Conservation (phyloP, 2,329 filamentous ascomycete species). For the Neofusicoccum sp. region DNA sequence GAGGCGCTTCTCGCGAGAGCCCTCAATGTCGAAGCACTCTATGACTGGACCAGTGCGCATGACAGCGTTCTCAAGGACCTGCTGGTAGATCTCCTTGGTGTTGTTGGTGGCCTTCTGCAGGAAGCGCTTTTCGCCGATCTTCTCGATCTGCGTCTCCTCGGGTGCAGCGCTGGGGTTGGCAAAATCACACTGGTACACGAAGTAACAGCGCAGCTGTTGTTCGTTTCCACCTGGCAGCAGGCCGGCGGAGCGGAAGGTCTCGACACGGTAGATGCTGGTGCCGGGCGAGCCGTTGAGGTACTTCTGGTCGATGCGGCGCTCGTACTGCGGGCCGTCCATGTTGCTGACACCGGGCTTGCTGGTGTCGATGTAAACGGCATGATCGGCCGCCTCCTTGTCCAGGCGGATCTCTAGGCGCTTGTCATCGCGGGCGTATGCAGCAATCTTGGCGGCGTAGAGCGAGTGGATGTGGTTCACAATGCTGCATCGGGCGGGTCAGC, state of each 20-base stretch:
- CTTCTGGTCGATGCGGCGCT: constrained; percentile 91
- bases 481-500: constrained; percentile 30
- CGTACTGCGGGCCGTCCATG: constrained; percentile 82
- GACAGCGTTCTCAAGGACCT: constrained; percentile 86
- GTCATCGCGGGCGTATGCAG: constrained; percentile 88
- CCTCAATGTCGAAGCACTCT: constrained; percentile 95
- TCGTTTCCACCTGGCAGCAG: constrained; percentile 74
- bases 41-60: constrained; percentile 90
- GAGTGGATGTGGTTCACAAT: constrained; percentile 95
- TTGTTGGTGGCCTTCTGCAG: constrained; percentile 94
- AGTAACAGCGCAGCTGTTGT: constrained; percentile 92
- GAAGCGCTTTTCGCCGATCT: constrained; percentile 92
- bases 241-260: constrained; percentile 93
- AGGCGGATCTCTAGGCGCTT: constrained; percentile 92
- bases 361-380: constrained; percentile 98
- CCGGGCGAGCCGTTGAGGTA: constrained; percentile 80
- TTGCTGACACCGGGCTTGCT: constrained; percentile 83
- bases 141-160: constrained; percentile 83
- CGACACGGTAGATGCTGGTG: constrained; percentile 81
- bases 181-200: constrained; percentile 96
- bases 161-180: constrained; percentile 71
- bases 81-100: constrained; percentile 93
- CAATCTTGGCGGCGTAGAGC: constrained; percentile 94
- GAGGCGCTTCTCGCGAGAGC: constrained; percentile 85
- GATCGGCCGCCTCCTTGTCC: constrained; percentile 92